Evolutionary conservation across 805 yeast species (phyloP), one percentile per base, ranked within the genome.

Genomic region (Lipomyces sp.): DNA sequence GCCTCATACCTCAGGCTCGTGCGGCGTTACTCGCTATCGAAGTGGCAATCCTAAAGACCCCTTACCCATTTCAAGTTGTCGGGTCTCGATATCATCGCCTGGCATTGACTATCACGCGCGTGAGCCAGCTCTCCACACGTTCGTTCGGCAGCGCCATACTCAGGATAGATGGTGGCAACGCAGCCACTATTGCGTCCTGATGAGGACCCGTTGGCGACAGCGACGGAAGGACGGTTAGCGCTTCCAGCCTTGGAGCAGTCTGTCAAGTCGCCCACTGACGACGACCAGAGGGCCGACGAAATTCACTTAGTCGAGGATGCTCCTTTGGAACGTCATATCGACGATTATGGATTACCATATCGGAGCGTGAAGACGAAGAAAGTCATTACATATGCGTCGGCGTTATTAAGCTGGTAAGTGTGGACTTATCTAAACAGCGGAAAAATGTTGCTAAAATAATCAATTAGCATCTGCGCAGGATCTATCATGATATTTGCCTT

Each of bases 401-500:
- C 69, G 2, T 45, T 67, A 32, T 48, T 67, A 37, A 60, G 64
- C 59, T 67, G 70, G 69, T 66, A 53, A 11, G 67, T 59, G 5
- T 30, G n/a, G 15, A 18, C n/a, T 29, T 39, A 10, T 6, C 39
- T 13, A 1, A 24, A 24, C 1, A 37, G 39, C 39, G n/a, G 33
- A 15, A 24, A 10, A 6, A 24, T 34, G n/a, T 18, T 11, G 6
- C 45, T 13, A 13, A 5, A 24, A 34, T 5, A 32, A 32, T 5
- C 29, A 39, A 30, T 30, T 45, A 90, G 97, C 77, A 80, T 92
- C 1, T 83, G 88, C 57, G 87, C 92, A 32, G 98, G 97, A 0
- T 90, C 96, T 3, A 89, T 94, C 60, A 82, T 91, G 66, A 82
- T 93, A 29, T 91, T 92, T 75, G 88, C 97, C 7, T 79, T 94